phyloP scores from a whole-genome alignment of 179 eudicot genomes.

The Sideroxylon spinosum region DNA sequence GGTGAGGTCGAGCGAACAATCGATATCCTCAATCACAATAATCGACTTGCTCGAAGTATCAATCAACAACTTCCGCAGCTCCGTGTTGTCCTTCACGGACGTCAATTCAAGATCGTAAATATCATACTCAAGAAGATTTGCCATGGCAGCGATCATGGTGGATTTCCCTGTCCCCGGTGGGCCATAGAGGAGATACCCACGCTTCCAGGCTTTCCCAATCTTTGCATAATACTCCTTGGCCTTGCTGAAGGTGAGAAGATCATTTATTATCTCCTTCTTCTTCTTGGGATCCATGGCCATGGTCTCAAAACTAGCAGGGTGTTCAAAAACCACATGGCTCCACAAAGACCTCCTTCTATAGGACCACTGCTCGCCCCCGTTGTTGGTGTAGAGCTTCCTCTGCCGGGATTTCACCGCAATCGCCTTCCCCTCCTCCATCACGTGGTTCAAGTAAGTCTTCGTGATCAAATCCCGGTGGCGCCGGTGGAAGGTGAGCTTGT shows the following conservation, averaged over 20 bases:
- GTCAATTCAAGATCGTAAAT: constrained; percentile 37
- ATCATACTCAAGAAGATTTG: constrained; percentile 32
- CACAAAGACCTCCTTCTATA: constrained; percentile 16
- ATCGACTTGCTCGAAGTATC: constrained; percentile 41
- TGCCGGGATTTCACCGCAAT: not conserved
- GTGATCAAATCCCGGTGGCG: not conserved
- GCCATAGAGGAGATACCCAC: constrained; percentile 25
- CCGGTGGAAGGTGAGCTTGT: constrained; percentile 17
- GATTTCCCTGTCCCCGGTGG: constrained; percentile 47
- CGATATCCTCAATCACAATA: constrained; percentile 49
- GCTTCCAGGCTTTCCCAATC: constrained; percentile 34
- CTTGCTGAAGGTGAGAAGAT: constrained; percentile 25
- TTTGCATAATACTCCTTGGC: constrained; percentile 22
- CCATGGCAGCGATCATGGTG: constrained; percentile 43
- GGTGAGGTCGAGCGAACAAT: constrained; percentile 45
- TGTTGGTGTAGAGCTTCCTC: constrained; percentile 21
- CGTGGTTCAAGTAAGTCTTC: constrained; percentile 12
- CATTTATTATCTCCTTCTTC: constrained; percentile 29
- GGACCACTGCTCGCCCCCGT: not conserved
- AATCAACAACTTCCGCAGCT: constrained; percentile 36
- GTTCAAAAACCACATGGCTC: constrained; percentile 25
- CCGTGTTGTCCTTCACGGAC: constrained; percentile 31
- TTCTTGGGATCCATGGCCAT: constrained; percentile 29
- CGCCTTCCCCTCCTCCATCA: constrained; percentile 13
- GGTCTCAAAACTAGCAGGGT: constrained; percentile 32